A percentile compares a stretch with the other conserved stretches of the same genome.
Conservation (phyloP, 257 asterid species). For the Solanum acaule region DNA sequence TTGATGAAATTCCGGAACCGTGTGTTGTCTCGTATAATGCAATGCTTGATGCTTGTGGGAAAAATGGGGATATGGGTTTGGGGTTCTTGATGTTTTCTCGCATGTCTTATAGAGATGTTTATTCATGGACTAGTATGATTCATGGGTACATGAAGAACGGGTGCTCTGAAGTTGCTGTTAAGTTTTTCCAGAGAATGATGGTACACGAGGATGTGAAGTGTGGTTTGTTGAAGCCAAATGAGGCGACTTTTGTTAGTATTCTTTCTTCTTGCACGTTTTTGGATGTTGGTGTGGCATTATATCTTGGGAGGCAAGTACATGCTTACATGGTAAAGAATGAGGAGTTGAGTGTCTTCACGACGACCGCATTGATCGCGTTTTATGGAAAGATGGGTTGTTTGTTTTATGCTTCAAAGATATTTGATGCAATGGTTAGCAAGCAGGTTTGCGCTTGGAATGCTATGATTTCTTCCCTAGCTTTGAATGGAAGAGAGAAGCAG, state of each 20-base stretch:
- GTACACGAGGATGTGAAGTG: conserved; percentile 21
- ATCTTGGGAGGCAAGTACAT: conserved; percentile 68
- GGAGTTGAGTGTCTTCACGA: conserved; percentile 50
- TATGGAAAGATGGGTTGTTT: conserved; percentile 41
- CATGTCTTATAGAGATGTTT: conserved; percentile 56
- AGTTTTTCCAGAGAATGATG: conserved; percentile 54
- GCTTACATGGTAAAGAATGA: conserved; percentile 48
- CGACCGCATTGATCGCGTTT: conserved; percentile 55
- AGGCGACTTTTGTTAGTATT: conserved; percentile 73
- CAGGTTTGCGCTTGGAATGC: conserved; percentile 81
- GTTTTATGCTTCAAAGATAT: conserved; percentile 16
- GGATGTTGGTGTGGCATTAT: conserved; percentile 33
- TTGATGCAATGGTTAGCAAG: conserved; percentile 35
- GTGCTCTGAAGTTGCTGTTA: conserved; percentile 42
- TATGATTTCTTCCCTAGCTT: conserved; percentile 64
- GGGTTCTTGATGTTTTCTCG: conserved; percentile 37
- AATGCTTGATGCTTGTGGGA: conserved; percentile 66
- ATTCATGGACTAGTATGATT: conserved; percentile 82
- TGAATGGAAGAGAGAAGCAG: conserved; percentile 57
- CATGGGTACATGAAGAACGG: conserved; percentile 44
- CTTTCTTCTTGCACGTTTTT: conserved; percentile 55
- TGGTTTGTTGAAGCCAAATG: conserved; percentile 56
- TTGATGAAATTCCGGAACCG: conserved; percentile 58
- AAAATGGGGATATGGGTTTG: conserved; percentile 48
- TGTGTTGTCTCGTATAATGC: conserved; percentile 61